These are phyloP conservation scores for Citeromyces hawaiiensis DNA, from an alignment of 1,139 yeast genomes.

Conservation along the genomic window DNA sequence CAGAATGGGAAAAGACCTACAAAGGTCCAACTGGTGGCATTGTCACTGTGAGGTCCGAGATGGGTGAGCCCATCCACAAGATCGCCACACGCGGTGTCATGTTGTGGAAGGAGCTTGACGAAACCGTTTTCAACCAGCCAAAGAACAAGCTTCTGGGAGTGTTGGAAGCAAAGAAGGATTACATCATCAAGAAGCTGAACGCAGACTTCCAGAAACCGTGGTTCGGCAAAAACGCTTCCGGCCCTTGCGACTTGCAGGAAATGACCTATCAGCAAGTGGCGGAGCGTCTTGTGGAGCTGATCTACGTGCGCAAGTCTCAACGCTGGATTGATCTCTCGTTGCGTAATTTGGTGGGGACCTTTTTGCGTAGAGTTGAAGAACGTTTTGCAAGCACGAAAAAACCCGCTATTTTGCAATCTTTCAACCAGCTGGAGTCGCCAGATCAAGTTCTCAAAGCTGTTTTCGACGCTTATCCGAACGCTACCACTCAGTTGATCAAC, in stretches of 20 bases:
- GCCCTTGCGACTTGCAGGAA: slow-evolving; percentile 84
- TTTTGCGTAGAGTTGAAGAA: slow-evolving; percentile 90
- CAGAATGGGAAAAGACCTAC: slow-evolving; percentile 88
- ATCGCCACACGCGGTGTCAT: slow-evolving; percentile 96
- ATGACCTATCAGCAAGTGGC: slow-evolving; percentile 95
- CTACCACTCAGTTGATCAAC: slow-evolving; percentile 71
- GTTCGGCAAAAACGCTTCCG: slow-evolving; percentile 71
- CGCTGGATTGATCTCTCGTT: slow-evolving; percentile 85
- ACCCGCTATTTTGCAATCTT: slow-evolving; percentile 63
- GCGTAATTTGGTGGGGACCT: slow-evolving; percentile 79
- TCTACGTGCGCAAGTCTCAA: slow-evolving; percentile 67
- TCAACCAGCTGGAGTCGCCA: slow-evolving; percentile 57
- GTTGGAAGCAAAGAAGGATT: slow-evolving; percentile 69
- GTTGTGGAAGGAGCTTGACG: slow-evolving; percentile 95
- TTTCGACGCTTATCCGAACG: slow-evolving; percentile 56
- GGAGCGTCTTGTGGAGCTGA: slow-evolving; percentile 72
- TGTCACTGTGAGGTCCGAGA: slow-evolving; percentile 90
- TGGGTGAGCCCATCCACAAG: slow-evolving; percentile 99
- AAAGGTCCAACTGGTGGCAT: slow-evolving; percentile 96
- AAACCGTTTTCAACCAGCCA: slow-evolving; percentile 82
- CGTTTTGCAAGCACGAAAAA: slow-evolving; percentile 57
- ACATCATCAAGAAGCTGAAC: slow-evolving; percentile 74
- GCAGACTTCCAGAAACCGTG: slow-evolving; percentile 97
- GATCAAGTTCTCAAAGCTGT: slow-evolving; percentile 43
- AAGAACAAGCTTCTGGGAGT: slow-evolving; percentile 80